These are phyloP conservation scores for Coffea canephora DNA, from an alignment of 257 asterid genomes.

Conservation along the genomic window DNA sequence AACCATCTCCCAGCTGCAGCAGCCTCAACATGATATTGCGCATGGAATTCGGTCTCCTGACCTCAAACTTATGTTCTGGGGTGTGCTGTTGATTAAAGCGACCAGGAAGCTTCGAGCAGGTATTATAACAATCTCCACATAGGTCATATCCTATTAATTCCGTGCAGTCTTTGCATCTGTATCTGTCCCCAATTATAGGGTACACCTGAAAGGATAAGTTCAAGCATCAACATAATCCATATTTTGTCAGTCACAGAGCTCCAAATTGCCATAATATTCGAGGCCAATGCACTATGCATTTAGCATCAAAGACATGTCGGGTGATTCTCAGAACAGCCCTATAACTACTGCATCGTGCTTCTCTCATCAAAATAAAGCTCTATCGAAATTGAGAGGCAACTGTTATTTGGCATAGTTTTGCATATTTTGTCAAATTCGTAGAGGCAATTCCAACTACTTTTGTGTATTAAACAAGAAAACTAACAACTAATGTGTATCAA, in stretches of 20 bases:
- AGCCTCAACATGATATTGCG: constrained; percentile 33
- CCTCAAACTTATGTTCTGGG: constrained; percentile 51
- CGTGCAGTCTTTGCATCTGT: constrained; percentile 52
- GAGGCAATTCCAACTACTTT: background rate
- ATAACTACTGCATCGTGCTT: background rate
- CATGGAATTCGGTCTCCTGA: constrained; percentile 20
- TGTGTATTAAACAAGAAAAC: background rate
- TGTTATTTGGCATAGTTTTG: too few relatives aligned
- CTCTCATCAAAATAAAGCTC: background rate
- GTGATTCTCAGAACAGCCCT: background rate
- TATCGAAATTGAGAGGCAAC: background rate
- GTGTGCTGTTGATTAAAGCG: constrained; percentile 66
- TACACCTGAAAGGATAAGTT: constrained; percentile 37
- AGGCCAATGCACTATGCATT: background rate
- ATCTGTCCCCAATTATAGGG: constrained; percentile 57
- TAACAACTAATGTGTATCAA: background rate
- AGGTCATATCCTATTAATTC: constrained; percentile 49
- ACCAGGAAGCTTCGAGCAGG: constrained; percentile 48
- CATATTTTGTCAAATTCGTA: background rate
- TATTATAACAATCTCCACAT: constrained; percentile 43
- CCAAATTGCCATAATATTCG: background rate
- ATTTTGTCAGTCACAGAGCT: background rate
- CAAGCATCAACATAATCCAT: constrained; percentile 4
- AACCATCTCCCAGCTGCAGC: constrained; percentile 22
- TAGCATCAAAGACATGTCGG: background rate